Base-by-base conservation (phyloP, 306 rosid species). In the Carpinus viminea region DNA sequence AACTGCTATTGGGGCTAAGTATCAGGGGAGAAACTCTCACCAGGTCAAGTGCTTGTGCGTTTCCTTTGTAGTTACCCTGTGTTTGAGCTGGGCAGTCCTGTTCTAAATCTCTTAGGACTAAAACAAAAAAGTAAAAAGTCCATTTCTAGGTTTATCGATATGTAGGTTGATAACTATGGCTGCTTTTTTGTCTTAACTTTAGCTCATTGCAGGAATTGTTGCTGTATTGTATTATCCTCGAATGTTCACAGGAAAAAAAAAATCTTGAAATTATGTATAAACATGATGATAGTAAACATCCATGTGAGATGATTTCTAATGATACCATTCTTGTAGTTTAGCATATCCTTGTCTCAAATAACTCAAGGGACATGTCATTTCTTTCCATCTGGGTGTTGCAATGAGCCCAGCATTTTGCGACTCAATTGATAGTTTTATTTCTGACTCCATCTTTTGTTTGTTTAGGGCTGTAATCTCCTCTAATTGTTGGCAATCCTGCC, bases 391-490 rank as follows among this genome's bases (percentile, higher is more conserved):
- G 18, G 41, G 38, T 60, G 26, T 60, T 24, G 9, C 68, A 60
- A n/a, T 26, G 41, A 24, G 68, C 41, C 68, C 68, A 11, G 36
- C 34, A 26, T 26, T 11, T 4, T 21, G 1, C 2, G 0, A 21
- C 34, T 41, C 45, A 21, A 10, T 24, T 12, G 28, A 18, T 41
- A 5, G 6, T 34, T 79, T 77, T 43, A 76, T 71, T 76, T 82
- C 88, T 84, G 80, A 84, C 82, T 68, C 71, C 1, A 36, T 81
- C 70, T 79, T 87, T 75, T 75, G 54, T 64, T 87, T 87, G 76
- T 84, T 68, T 82, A 87, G 90, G 69, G 80, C 83, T 79, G 83
- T 87, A 85, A 87, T 70, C n/a, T 68, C 56, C 80, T 70, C 72
- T 55, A 76, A 73, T 75, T 38, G 17, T 62, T 62, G 75, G 84